Base-by-base conservation (phyloP, 1,284 basidiomycete species). In the Pholiota adiposa region DNA sequence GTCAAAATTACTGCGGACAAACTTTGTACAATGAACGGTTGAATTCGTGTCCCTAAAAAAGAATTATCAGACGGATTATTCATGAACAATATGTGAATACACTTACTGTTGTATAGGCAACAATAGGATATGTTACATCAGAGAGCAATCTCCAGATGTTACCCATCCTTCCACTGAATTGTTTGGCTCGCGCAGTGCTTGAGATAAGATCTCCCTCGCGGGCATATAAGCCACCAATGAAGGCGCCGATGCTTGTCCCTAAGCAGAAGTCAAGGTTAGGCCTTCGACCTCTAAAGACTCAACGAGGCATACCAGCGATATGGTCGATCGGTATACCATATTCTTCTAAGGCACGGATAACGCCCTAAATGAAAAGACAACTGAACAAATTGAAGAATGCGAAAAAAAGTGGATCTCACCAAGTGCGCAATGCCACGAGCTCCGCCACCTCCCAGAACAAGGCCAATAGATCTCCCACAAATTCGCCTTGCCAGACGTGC, bases 181-280 rank as follows among this genome's bases (percentile, higher is more conserved):
- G 90, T 72, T 95, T 97, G n/a, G 92, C 88, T 46, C 96, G 84
- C 1, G 92, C 96, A 6, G 92, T 82, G 55, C 88, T 92, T 33
- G 93, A 93, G 43, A 98, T 85, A 21, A 98, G 77, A 73, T 98
- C 94, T 23, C 93, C 95, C 71, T 98, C 96, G 29, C 92, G 85
- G 7, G 97, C 96, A 76, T 98, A 99, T 25, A 99, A 77, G 0
- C 96, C 97, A n/a, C 96, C 97, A 48, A 99, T 89, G 60, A 98
- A 89, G 3, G 92, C 85, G 0, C 97, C 97, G 58, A 99, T 98
- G 69, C 92, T 94, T 12, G 94, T 91, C 48, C 94, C 86, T 85
- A 40, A 18, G 51, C n/a, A 51, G 40, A 40, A 59, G 3, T 57
- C 38, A 53, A 56, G 56, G 51, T 62, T 48, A 57, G 50, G 25